Evolutionary conservation across 2,329 filamentous ascomycete species (phyloP).

Genomic region (Diaporthe sp.): DNA sequence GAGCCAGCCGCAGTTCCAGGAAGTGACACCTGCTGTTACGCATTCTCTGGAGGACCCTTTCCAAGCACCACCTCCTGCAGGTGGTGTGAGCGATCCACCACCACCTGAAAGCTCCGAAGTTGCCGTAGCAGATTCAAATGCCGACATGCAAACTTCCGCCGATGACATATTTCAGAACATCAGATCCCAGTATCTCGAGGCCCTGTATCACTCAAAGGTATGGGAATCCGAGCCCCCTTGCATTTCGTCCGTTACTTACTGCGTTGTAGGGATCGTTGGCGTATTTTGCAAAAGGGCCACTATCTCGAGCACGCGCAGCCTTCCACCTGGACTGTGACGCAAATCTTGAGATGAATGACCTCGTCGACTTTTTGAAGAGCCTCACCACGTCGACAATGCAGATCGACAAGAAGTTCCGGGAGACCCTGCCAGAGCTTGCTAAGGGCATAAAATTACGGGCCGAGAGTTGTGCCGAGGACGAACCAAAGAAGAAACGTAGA

Average conservation of each 20-base stretch:
- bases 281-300: slow-evolving; percentile 85
- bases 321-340: slow-evolving; percentile 73
- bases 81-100: not conserved
- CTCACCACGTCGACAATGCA: slow-evolving; percentile 74
- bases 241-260: slow-evolving; percentile 33
- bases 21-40: not conserved
- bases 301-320: slow-evolving; percentile 78
- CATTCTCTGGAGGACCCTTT: slow-evolving; percentile 9
- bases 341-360: slow-evolving; percentile 68
- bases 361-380: slow-evolving; percentile 75
- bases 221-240: slow-evolving; percentile 30
- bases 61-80: not conserved
- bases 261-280: slow-evolving; percentile 74
- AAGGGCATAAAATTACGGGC: slow-evolving; percentile 64
- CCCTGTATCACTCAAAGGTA: slow-evolving; percentile 72
- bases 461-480: slow-evolving; percentile 63
- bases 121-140: slow-evolving; percentile 36
- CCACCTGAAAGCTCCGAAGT: slow-evolving; percentile 13
- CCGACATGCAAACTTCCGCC: slow-evolving; percentile 53
- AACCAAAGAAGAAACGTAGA: slow-evolving; percentile 57
- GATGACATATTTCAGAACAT: slow-evolving; percentile 68
- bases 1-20: slow-evolving; percentile 24
- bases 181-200: slow-evolving; percentile 67
- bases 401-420: slow-evolving; percentile 84
- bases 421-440: slow-evolving; percentile 73